Evolutionary conservation across 192 early-diverging fungal species (phyloP).

Genomic region (Gonapodya sp.): DNA sequence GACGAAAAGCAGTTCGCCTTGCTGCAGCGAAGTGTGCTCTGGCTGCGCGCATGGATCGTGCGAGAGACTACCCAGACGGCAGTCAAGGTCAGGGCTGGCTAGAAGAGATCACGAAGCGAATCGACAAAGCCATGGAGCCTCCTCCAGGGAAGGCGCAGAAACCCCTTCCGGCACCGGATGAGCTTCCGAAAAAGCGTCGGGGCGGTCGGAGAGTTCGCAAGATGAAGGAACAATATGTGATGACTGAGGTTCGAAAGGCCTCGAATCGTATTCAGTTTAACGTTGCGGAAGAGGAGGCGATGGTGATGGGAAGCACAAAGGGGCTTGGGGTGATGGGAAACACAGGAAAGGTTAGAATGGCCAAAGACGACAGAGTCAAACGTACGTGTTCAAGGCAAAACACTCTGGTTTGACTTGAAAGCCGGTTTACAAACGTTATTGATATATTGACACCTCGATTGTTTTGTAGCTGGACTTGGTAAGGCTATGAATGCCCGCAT

Average conservation of each 20-base stretch:
- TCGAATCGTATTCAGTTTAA: constrained; percentile 90
- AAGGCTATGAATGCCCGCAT: constrained; percentile 4
- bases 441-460: neutral
- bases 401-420: neutral
- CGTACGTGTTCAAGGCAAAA: constrained; percentile 30
- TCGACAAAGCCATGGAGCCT: constrained; percentile 77
- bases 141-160: constrained; percentile 77
- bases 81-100: constrained; percentile 49
- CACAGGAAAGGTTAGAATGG: constrained; percentile 68
- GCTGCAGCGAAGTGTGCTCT: constrained; percentile 74
- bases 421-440: neutral
- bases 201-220: constrained; percentile 82
- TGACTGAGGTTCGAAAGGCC: constrained; percentile 81
- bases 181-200: constrained; percentile 79
- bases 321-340: constrained; percentile 82
- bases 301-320: constrained; percentile 70
- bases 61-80: constrained; percentile 61
- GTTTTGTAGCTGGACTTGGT: neutral
- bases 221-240: constrained; percentile 69
- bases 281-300: constrained; percentile 79
- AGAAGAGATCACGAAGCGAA: constrained; percentile 74
- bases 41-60: constrained; percentile 79
- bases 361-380: constrained; percentile 59
- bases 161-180: constrained; percentile 83
- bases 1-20: constrained; percentile 68